Conservation (phyloP, 768 basidiomycete genomes). For the Hortiboletus flavorubellus region DNA sequence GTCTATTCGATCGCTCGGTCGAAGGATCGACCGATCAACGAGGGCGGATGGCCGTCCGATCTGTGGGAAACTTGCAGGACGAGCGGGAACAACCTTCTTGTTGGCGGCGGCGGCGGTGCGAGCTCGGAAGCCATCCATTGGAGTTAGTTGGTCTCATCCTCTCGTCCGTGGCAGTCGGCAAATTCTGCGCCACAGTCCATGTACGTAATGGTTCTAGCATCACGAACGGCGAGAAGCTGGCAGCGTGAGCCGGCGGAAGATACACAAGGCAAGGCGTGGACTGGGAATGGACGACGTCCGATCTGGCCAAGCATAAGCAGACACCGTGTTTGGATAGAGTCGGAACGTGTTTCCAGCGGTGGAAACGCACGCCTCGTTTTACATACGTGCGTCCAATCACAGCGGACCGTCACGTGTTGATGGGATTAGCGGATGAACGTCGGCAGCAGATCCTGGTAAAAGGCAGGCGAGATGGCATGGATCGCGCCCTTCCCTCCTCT, state of each 20-base stretch:
- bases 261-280: too few relatives aligned
- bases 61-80: too few relatives aligned
- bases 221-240: too few relatives aligned
- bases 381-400: neutral
- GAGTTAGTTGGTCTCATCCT: too few relatives aligned
- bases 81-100: too few relatives aligned
- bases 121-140: too few relatives aligned
- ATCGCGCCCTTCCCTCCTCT: neutral
- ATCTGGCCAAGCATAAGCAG: neutral
- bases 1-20: neutral
- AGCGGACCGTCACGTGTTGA: slow-evolving; percentile 9
- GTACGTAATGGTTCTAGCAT: too few relatives aligned
- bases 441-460: slow-evolving; percentile 9
- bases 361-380: neutral
- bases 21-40: neutral
- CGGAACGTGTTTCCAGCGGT: neutral
- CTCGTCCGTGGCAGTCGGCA: too few relatives aligned
- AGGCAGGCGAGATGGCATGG: slow-evolving; percentile 1
- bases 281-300: neutral
- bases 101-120: too few relatives aligned
- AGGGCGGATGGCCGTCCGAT: too few relatives aligned
- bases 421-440: neutral
- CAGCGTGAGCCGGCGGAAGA: neutral
- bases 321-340: neutral
- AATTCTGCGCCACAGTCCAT: too few relatives aligned